Evolutionary conservation across 1,284 basidiomycete genomes (phyloP), one percentile per base, ranked within the genome.

Genomic region (Wolfiporia cocos): DNA sequence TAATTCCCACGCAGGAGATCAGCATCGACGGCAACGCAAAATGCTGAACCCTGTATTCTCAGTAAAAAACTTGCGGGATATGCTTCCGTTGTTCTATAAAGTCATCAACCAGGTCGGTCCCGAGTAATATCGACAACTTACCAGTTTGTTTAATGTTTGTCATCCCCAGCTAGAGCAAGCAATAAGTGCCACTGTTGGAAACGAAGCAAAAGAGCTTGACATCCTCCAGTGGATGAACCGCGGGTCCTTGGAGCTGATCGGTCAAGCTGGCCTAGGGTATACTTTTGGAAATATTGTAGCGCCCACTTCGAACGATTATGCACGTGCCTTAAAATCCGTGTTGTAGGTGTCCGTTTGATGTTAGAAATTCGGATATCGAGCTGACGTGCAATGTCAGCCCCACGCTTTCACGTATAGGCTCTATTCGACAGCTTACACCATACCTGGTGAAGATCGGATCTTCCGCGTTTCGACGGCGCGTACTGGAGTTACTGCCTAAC

Each of bases 191-290:
- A 46, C 54, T 10, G 34, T 59, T 14, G 26, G 38, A 9, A 43
- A 49, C 19, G 46, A 46, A 9, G 41, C 49, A 3, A 23, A 48
- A 3, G 56, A 59, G 18, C 41, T 68, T 22, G 60, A 70, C 40
- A 46, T 70, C 24, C 49, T 65, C 18, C 49, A 61, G 17, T 62
- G 56, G 44, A 55, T 67, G 45, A 56, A 57, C 15, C 63, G 64
- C n/a, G 54, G 60, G 1, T 58, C 66, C 1, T 55, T 69, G 23
- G 67, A 69, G 44, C 53, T 67, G 30, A 59, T 68, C 44, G 61
- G 63, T 10, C 63, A 63, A 37, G 65, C 57, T n/a, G 66, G 64
- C 3, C 47, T 68, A 1, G 67, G 65, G 0, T 62, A 67, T 36
- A 61, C 62, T 4, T 67, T 67, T 53, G 54, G 63, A 40, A 52